Evolutionary conservation across 257 asterid genomes (phyloP), one percentile per base, ranked within the genome.

Genomic region (Capsicum rhomboideum): DNA sequence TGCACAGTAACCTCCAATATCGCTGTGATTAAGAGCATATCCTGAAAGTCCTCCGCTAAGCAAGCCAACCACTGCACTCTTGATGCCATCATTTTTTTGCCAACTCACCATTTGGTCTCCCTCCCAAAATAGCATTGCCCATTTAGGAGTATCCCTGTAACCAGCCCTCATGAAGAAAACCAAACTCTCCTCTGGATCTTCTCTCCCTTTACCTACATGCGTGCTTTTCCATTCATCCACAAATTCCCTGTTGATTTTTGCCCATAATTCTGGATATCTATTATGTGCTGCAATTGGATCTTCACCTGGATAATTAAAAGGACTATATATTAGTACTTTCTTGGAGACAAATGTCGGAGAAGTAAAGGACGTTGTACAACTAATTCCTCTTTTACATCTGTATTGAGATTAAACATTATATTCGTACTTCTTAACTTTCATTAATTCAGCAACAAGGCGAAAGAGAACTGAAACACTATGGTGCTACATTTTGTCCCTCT

Each of bases 51-150:
- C 98, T 83, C 99, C 90, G 68, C 96, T 94, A 17, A 96, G 92
- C 86, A 96, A 88, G 67, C 99, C 99, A 46, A 92, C 91, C 2
- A 96, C 97, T 16, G 99, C 92, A 87, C 98, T 96, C 88, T 96
- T 96, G 85, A 96, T 93, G 80, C 99, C 99, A 83, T 96, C 99
- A 81, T 96, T 93, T n/a, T 92, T 86, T 87, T 94, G 98, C 99
- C 99, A 96, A 82, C 99, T 96, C 55, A 96, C 98, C 99, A 96
- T 96, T 90, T 96, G 99, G 84, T 96, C 99, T 68, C 99, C 99
- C 90, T 96, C 99, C 99, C 99, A 96, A 68, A 94, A 94, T 34
- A 96, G 89, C 89, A 93, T 92, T 71, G 92, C 97, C 95, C 94
- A 94, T 89, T 89, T 93, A 1, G 98, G 97, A 83, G 97, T 93